Base-by-base conservation (phyloP, 2,329 filamentous ascomycete genomes). In the Neofusicoccum ribis region DNA sequence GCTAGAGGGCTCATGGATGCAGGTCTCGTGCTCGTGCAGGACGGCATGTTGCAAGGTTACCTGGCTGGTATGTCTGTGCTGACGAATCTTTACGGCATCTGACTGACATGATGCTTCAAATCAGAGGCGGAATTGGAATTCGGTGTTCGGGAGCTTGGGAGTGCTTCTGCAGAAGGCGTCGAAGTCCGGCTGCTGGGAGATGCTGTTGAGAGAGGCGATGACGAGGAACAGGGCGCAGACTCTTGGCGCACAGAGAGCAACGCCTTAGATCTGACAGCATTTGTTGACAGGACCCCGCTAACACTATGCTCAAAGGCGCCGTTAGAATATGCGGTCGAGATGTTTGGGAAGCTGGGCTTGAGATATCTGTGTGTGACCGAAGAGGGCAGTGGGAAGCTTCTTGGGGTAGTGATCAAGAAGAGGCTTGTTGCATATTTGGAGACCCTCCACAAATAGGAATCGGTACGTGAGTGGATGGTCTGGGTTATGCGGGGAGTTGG, bases 371-470 rank as follows among this genome's bases (percentile, higher is more conserved):
- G 84, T 70, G 74, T 87, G 5, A 78, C 82, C 1, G 83, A 85
- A 67, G 82, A 85, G 66, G 83, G 83, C 1, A 84, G 78, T 23
- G 80, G 83, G 1, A 76, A 69, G 67, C 72, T 86, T 52, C 73
- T 84, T 3, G 85, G 85, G 0, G 82, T 87, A 0, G 79, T 86
- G 34, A 84, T 87, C 65, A 88, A 87, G 79, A 88, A 87, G 76
- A 75, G 84, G 61, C 67, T 87, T 58, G 82, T 87, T 3, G 78
- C 78, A 43, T 85, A 82, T 77, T 69, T 86, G 63, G 84, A 86
- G 69, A 72, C 71, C 9, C 69, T 83, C 50, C 59, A 51, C 15
- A 41, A 63, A 31, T 39, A 39, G 37, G n/a, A 43, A 27, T n/a
- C 11, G 37, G 23, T 31, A 12, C 5, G 27, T 31, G 1, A 31